phyloP scores from a whole-genome alignment of 495 filamentous ascomycete species.

The Aspergillus kassunensis region DNA sequence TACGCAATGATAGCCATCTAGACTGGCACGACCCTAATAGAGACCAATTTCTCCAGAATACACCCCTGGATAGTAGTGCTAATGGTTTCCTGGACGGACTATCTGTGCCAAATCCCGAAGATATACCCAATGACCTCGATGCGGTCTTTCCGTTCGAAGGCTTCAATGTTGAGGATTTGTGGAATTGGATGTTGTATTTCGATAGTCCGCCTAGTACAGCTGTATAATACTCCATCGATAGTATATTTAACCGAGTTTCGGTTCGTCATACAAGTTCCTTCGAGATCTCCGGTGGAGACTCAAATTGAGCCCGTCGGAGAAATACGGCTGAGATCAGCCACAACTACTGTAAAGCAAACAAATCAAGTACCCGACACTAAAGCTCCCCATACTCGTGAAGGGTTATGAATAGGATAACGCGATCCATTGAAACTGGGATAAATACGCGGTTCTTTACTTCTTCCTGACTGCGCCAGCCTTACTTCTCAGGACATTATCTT shows the following conservation, averaged over 20 bases:
- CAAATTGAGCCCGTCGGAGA: no score
- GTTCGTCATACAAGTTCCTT: no score
- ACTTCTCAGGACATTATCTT: background rate
- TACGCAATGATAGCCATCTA: background rate
- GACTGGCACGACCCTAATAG: background rate
- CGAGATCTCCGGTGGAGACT: no score
- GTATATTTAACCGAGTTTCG: no score
- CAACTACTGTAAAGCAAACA: no score
- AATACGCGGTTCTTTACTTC: background rate
- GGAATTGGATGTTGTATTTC: slow-evolving; percentile 20
- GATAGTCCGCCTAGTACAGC: slow-evolving; percentile 6
- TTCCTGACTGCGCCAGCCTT: background rate
- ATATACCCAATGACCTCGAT: background rate
- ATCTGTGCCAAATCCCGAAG: background rate
- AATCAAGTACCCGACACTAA: no score
- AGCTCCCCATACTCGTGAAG: no score
- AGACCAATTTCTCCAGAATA: no score
- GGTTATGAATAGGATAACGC: slow-evolving; percentile 5
- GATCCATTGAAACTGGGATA: background rate
- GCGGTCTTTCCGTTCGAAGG: slow-evolving; percentile 13
- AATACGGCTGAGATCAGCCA: no score
- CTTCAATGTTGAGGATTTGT: slow-evolving; percentile 16
- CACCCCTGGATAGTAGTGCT: no score
- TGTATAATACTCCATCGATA: background rate
- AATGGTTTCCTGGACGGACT: background rate